Conservation (phyloP, 805 yeast species). For the Lipomyces anomalus region DNA sequence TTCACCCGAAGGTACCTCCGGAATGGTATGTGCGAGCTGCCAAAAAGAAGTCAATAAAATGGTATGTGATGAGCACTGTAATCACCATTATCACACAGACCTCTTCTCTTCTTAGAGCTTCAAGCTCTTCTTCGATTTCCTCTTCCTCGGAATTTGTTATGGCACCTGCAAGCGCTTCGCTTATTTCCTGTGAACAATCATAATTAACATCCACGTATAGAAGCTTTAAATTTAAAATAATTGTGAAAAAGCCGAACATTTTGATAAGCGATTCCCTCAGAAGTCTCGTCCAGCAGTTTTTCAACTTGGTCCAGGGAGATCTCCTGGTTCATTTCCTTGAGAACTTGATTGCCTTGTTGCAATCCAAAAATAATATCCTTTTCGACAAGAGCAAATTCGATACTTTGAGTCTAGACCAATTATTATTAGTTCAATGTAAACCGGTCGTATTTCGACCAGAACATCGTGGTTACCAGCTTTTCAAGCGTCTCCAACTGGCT, state of each 20-base stretch:
- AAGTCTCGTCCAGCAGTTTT: constrained; percentile 72
- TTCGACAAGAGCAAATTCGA: constrained; percentile 87
- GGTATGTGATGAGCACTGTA: constrained; percentile 29
- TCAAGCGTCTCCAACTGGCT: constrained; percentile 77
- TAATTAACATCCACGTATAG: constrained; percentile 5
- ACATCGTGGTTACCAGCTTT: constrained; percentile 54
- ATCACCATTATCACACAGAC: constrained; percentile 6
- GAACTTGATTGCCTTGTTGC: constrained; percentile 70
- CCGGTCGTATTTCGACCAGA: background rate
- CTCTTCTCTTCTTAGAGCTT: constrained; percentile 30
- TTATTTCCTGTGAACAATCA: constrained; percentile 30
- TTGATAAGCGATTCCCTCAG: constrained; percentile 75
- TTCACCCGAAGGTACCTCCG: constrained; percentile 8
- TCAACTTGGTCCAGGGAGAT: constrained; percentile 77
- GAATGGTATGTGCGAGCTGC: constrained; percentile 15
- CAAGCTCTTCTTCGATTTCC: constrained; percentile 31
- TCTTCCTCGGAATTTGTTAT: constrained; percentile 38
- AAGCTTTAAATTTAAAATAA: constrained; percentile 37
- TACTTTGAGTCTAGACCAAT: constrained; percentile 32
- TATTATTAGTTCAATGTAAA: too few relatives aligned
- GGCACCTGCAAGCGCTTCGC: constrained; percentile 33
- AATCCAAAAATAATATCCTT: constrained; percentile 77
- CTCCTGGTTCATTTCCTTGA: constrained; percentile 70
- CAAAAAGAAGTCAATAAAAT: constrained; percentile 9
- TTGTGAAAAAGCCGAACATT: constrained; percentile 36